Conservation (phyloP, 106 monocot genomes). For the Chionographis japonica region DNA sequence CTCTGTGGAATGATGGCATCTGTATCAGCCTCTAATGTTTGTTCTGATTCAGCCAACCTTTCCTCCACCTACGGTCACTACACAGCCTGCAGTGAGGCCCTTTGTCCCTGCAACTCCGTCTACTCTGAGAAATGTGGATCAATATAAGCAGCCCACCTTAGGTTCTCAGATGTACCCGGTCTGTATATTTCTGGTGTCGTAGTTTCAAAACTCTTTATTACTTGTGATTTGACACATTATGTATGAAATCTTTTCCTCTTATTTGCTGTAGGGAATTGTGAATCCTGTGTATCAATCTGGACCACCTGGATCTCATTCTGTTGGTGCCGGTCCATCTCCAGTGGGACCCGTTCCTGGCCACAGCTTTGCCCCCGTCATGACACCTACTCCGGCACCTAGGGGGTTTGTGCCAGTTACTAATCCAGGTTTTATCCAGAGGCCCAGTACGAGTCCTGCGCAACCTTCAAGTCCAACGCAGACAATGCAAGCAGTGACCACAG, state of each 20-base stretch:
- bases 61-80: conserved; percentile 27
- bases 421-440: conserved; percentile 29
- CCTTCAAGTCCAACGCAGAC: conserved; percentile 64
- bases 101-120: conserved; percentile 68
- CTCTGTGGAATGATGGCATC: too few species aligned
- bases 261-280: conserved; percentile 35
- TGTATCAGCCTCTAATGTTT: neutral
- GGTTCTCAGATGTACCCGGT: conserved; percentile 83
- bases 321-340: conserved; percentile 31
- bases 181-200: conserved; percentile 2
- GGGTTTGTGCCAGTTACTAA: conserved; percentile 39
- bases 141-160: conserved; percentile 65
- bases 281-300: conserved; percentile 42
- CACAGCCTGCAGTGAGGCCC: conserved; percentile 50
- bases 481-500: conserved; percentile 26
- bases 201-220: neutral
- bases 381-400: conserved; percentile 19
- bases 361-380: conserved; percentile 33
- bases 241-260: neutral
- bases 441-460: conserved; percentile 42
- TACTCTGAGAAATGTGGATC: conserved; percentile 64
- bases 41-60: conserved; percentile 31
- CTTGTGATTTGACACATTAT: neutral
- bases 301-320: conserved; percentile 19
- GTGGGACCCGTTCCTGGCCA: conserved; percentile 28